Base-by-base conservation (phyloP, 441 rosid genomes). In the Bocquillonia castaneifolia region DNA sequence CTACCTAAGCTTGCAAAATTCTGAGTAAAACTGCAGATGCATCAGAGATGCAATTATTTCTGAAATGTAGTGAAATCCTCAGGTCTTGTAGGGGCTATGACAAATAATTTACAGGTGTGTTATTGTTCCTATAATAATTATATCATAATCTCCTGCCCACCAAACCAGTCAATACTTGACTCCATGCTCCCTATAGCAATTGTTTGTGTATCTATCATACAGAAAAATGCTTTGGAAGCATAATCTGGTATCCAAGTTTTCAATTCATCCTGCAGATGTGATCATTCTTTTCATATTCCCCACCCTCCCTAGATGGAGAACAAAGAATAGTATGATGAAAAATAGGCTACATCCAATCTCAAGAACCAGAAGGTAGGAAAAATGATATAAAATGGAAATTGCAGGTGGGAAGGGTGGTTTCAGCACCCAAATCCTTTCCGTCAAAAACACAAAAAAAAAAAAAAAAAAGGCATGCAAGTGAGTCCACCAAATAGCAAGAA, bases 401-500 rank as follows among this genome's bases (percentile, higher is more conserved):
- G 54, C 54, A 50, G 17, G 10, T 22, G 28, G 26, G 54, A 20
- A 20, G 20, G 1, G 26, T 50, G 54, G 25, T 10, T 2, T 50
- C 54, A 50, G 22, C 54, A 20, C 13, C 10, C 22, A 22, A 42
- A 42, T 13, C 28, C 3, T 22, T 50, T 28, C 51, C 20, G 5
- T 18, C 0, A n/a, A 47, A 17, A 18, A 18, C 51, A 2, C 40
- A 36, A 36, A 36, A 18, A 17, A 17, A 17, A 47, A 47, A 40
- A 34, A 34, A 34, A 9, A 3, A 22, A 20, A 55, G 3, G 13
- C 31, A 47, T 47, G 13, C 6, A 63, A 28, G 56, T 52, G 17
- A 29, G 55, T 39, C 31, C 25, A 63, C 36, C 53, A 71, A 37
- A 36, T 22, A 8, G 51, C 15, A 22, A 63, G 58, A 73, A 60